phyloP scores from a whole-genome alignment of 176 grass and related monocot species.

The Oryza brachyantha region DNA sequence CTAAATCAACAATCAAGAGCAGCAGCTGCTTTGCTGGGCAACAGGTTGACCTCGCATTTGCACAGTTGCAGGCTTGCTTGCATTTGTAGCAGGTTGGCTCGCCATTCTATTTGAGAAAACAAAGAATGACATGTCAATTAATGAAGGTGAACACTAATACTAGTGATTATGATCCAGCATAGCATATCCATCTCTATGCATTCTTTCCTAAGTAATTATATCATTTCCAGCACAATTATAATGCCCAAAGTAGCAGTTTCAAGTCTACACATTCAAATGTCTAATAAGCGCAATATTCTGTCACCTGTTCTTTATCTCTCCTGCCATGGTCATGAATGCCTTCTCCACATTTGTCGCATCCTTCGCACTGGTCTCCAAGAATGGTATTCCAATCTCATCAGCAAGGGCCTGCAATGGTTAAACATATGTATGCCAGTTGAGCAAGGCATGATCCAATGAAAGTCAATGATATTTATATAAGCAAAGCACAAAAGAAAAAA shows the following conservation, averaged over 20 bases:
- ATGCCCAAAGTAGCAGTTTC: background rate
- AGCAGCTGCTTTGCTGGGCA: constrained; percentile 62
- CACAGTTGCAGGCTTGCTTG: constrained; percentile 53
- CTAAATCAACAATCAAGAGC: constrained; percentile 48
- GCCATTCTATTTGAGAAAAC: constrained; percentile 56
- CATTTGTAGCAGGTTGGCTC: constrained; percentile 52
- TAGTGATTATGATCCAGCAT: background rate
- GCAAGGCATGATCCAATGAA: background rate
- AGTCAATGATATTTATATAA: background rate
- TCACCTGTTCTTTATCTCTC: constrained; percentile 65
- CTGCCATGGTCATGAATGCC: constrained; percentile 74
- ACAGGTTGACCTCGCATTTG: constrained; percentile 61
- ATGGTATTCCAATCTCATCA: constrained; percentile 74
- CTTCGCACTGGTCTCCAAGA: constrained; percentile 77
- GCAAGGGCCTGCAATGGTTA: constrained; percentile 42
- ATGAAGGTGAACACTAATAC: background rate
- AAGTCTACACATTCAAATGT: background rate
- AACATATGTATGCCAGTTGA: constrained; percentile 13
- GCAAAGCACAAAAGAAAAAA: background rate
- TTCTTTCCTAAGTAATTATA: background rate
- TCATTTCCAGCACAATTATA: background rate
- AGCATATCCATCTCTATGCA: background rate
- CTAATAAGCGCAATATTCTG: background rate
- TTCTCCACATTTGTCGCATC: constrained; percentile 77
- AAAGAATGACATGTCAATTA: background rate